Conservation (phyloP, 2,329 filamentous ascomycete genomes). For the Fusarium musae region DNA sequence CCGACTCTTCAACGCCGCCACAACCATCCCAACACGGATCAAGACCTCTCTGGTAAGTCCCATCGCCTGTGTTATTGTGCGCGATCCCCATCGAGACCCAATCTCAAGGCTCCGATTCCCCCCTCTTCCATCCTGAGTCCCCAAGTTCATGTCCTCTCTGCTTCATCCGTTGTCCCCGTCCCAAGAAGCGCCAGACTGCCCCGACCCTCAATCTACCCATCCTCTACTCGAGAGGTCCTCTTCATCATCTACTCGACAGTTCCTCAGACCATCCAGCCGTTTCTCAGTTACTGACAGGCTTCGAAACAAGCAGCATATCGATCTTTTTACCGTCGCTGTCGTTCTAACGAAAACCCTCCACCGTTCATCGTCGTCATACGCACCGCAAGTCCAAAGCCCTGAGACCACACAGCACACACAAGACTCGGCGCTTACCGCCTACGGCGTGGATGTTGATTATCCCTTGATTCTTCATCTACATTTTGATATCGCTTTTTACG, state of each 20-base stretch:
- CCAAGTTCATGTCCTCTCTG: slow-evolving; percentile 35
- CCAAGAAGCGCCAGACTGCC: slow-evolving; percentile 38
- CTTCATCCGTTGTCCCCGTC: slow-evolving; percentile 44
- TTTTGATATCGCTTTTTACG: slow-evolving; percentile 25
- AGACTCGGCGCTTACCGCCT: slow-evolving; percentile 51
- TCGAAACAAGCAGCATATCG: slow-evolving; percentile 18
- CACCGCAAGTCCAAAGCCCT: slow-evolving; percentile 47
- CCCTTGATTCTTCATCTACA: slow-evolving; percentile 41
- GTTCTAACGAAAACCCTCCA: slow-evolving; percentile 35
- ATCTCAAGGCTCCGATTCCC: slow-evolving; percentile 41
- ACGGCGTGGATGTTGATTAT: slow-evolving; percentile 45
- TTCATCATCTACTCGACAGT: slow-evolving; percentile 22
- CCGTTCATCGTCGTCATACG: slow-evolving; percentile 43
- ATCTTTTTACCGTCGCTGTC: slow-evolving; percentile 18
- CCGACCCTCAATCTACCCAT: slow-evolving; percentile 28
- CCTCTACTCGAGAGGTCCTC: slow-evolving; percentile 14
- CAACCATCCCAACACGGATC: slow-evolving; percentile 49
- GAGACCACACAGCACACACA: slow-evolving; percentile 40
- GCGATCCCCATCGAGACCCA: slow-evolving; percentile 50
- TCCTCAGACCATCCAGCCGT: background rate
- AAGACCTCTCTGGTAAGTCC: slow-evolving; percentile 53
- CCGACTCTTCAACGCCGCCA: slow-evolving; percentile 49
- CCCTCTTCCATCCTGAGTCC: slow-evolving; percentile 40
- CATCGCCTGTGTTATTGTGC: slow-evolving; percentile 48
- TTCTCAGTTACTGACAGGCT: slow-evolving; percentile 39